phyloP scores from a whole-genome alignment of 257 asterid genomes.

The Salvia splendens region DNA sequence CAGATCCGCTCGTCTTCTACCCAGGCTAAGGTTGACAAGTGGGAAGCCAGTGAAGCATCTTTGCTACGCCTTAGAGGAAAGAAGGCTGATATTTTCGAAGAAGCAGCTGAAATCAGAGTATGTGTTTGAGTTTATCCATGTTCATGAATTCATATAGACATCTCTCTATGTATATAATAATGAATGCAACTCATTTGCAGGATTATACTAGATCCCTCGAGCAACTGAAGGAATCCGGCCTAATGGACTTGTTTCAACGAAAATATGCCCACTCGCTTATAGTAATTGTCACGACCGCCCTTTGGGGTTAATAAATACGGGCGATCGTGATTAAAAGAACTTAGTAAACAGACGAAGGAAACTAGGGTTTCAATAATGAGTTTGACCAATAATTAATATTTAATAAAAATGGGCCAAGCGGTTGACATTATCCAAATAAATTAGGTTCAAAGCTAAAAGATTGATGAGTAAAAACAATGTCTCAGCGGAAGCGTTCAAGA shows the following conservation, averaged over 20 bases:
- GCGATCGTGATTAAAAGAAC: no score
- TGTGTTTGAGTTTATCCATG: conserved; percentile 10
- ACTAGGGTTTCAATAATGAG: no score
- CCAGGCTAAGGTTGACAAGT: conserved; percentile 71
- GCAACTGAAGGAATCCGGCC: conserved; percentile 50
- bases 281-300: no score
- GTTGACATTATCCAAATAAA: no score
- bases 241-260: conserved; percentile 73
- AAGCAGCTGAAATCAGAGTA: conserved; percentile 79
- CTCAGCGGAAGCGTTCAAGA: no score
- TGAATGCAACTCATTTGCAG: conserved; percentile 35
- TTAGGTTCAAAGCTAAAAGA: no score
- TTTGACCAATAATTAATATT: no score
- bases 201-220: conserved; percentile 64
- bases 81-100: conserved; percentile 52
- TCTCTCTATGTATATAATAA: not conserved
- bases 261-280: conserved; percentile 76
- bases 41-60: conserved; percentile 70
- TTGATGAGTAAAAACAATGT: no score
- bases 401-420: no score
- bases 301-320: no score
- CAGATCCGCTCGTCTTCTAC: conserved; percentile 1
- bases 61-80: conserved; percentile 64
- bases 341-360: no score
- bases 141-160: not conserved